A percentile compares a stretch with the other conserved stretches of the same genome.
phyloP scores from a whole-genome alignment of 1,284 basidiomycete genomes.

The Pseudozyma tsukubaensis region DNA sequence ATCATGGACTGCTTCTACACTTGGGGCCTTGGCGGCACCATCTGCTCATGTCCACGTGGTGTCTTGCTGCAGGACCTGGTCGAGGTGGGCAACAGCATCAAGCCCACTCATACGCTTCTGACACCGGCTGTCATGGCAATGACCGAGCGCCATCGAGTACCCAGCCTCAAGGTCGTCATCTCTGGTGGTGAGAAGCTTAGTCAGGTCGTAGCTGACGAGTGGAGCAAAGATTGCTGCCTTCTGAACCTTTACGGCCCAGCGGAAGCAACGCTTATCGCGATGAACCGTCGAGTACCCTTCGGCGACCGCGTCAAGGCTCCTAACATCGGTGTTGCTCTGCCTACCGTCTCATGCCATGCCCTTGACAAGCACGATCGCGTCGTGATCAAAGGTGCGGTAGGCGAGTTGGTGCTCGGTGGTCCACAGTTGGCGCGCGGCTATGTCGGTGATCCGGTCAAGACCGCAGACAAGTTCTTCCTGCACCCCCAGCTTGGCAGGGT shows the following conservation, averaged over 20 bases:
- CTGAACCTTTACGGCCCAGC: constrained; percentile 68
- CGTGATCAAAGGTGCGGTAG: constrained; percentile 68
- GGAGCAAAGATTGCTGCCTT: constrained; percentile 66
- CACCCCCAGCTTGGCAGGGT: constrained; percentile 62
- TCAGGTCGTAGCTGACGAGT: constrained; percentile 69
- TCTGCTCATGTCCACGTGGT: constrained; percentile 61
- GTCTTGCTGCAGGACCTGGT: constrained; percentile 60
- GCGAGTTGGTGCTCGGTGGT: constrained; percentile 67
- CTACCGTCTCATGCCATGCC: constrained; percentile 66
- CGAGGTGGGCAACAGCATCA: constrained; percentile 55
- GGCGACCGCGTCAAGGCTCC: constrained; percentile 68
- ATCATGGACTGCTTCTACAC: constrained; percentile 69
- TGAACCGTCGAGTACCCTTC: constrained; percentile 61
- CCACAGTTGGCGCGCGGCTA: constrained; percentile 65
- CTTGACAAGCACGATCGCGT: constrained; percentile 59
- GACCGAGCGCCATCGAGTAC: constrained; percentile 62
- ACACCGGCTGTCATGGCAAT: constrained; percentile 70
- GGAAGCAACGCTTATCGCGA: constrained; percentile 66
- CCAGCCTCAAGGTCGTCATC: constrained; percentile 67
- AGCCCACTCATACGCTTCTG: constrained; percentile 66
- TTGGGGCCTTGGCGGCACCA: constrained; percentile 64
- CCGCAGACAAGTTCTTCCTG: constrained; percentile 63
- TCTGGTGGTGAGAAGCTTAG: constrained; percentile 70
- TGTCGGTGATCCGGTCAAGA: constrained; percentile 64
- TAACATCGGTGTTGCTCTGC: constrained; percentile 68